Base-by-base conservation (phyloP, 441 rosid species). In the Biscutella laevigata region DNA sequence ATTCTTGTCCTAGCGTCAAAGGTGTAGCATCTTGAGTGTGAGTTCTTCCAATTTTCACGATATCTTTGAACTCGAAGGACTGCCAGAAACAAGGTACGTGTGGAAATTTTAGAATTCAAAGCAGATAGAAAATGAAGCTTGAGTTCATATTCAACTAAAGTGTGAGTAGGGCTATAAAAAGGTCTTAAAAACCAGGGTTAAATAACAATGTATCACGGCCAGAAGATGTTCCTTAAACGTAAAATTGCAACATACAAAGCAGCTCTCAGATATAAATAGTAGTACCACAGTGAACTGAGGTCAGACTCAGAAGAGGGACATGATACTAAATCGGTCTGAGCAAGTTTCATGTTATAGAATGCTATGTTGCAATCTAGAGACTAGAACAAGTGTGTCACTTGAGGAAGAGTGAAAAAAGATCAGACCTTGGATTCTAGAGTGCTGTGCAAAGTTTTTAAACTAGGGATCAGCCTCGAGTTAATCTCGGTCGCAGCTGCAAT, bases 11-110 rank as follows among this genome's bases (percentile, higher is more conserved):
- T 15, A 91, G 78, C 11, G 98, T 91, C 82, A 91, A 77, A 64
- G 96, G 98, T 57, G 98, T 91, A 14, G 96, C 94, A 72, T 91
- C 98, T 74, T 87, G 98, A 69, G 96, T 91, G 70, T 87, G 98
- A n/a, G 98, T 91, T 51, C 96, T 80, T 52, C 98, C 98, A 67
- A 87, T 87, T 76, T 91, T 91, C 50, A 91, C 95, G 67, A 87
- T 87, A 60, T 85, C 96, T 59, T 81, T 66, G 61, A 91, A 91
- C 57, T 91, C 96, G 46, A 65, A 22, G 11, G 90, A 74, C 98
- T 91, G 71, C 11, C 41, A 40, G 20, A 34, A 57, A 44, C 14
- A 13, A 61, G 40, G 22, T 10, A 30, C 25, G 44, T 8, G 26
- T 46, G 16, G 21, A 60, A 29, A 19, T 13, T 4, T 33, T 17